Base-by-base conservation (phyloP, 345 rosid species). In the Heritiera littoralis region DNA sequence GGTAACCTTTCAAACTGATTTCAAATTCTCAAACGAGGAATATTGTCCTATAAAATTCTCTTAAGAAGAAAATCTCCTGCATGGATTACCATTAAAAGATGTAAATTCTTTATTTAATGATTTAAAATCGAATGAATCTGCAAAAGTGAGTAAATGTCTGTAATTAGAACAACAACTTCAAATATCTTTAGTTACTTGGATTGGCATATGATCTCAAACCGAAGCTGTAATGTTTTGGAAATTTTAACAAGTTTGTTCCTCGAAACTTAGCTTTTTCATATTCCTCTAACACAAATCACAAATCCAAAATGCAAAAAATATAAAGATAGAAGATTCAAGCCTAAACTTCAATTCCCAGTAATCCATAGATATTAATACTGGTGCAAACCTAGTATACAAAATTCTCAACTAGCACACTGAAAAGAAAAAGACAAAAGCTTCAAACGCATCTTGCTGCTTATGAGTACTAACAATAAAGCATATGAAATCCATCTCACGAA, bases 221-320 rank as follows among this genome's bases (percentile, higher is more conserved):
- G 52, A 51, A 72, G 46, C 15, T 15, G 61, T 12, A 69, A 32
- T 61, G 45, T 51, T 51, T 51, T 30, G 23, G 60, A 72, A 72
- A 72, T 17, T 71, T 51, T 30, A 14, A 51, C 45, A 51, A 72
- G 23, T 51, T 72, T 72, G 43, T 51, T 72, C 75, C 51, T 15
- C 14, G 46, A 72, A 52, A 17, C 61, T 51, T 72, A 51, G 75
- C 45, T 51, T 52, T 23, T 72, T 8, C 60, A 5, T 32, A 52
- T 52, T 7, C 56, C 23, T 68, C 35, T 6, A 10, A 46, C 14
- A 30, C 15, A 45, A 45, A 68, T 45, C 35, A 30, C 15, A 45
- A 45, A 68, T 45, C 35, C 52, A 12, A 18, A 10, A 45, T 20
- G 17, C 17, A 13, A 68, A 68, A 45, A 1, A 45, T 45, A 38